Conservation (phyloP, 352 stramenopile genomes). For the Phytophthora colocasiae region DNA sequence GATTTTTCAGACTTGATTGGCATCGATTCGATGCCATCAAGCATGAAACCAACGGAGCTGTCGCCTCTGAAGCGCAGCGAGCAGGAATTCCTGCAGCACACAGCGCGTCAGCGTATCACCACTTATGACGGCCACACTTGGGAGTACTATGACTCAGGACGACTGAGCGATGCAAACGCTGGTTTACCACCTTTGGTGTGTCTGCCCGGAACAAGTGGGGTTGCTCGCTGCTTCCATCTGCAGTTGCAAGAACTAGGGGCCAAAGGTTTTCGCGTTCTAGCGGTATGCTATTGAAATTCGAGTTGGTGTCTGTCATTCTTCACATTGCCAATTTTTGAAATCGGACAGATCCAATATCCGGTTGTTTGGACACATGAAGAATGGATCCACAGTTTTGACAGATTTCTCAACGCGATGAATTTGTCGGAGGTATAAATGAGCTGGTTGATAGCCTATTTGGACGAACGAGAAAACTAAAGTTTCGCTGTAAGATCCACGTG, state of each 20-base stretch:
- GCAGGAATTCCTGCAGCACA: slow-evolving; percentile 63
- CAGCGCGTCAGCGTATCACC: slow-evolving; percentile 70
- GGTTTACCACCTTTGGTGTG: slow-evolving; percentile 59
- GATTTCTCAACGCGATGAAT: slow-evolving; percentile 74
- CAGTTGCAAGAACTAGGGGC: slow-evolving; percentile 53
- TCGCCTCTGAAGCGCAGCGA: slow-evolving; percentile 42
- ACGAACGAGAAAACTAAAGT: slow-evolving; percentile 2
- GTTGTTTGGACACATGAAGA: slow-evolving; percentile 84
- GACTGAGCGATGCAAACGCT: slow-evolving; percentile 35
- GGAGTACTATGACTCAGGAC: slow-evolving; percentile 80
- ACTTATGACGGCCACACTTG: slow-evolving; percentile 83
- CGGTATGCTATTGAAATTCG: slow-evolving; percentile 36
- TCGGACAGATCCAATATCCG: slow-evolving; percentile 62
- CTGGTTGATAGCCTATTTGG: not conserved
- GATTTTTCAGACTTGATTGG: slow-evolving; percentile 17
- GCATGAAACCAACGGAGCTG: slow-evolving; percentile 22
- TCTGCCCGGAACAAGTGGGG: slow-evolving; percentile 64
- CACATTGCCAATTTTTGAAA: not conserved
- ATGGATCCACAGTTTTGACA: slow-evolving; percentile 84
- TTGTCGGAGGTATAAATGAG: slow-evolving; percentile 38
- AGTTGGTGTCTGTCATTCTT: not conserved
- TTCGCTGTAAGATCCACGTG: slow-evolving; percentile 52
- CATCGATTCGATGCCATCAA: not conserved
- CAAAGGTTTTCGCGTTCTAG: slow-evolving; percentile 75
- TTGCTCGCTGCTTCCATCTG: slow-evolving; percentile 64